Evolutionary conservation across 2,329 filamentous ascomycete species (phyloP).

Genomic region (Metarhizium guizhouense): DNA sequence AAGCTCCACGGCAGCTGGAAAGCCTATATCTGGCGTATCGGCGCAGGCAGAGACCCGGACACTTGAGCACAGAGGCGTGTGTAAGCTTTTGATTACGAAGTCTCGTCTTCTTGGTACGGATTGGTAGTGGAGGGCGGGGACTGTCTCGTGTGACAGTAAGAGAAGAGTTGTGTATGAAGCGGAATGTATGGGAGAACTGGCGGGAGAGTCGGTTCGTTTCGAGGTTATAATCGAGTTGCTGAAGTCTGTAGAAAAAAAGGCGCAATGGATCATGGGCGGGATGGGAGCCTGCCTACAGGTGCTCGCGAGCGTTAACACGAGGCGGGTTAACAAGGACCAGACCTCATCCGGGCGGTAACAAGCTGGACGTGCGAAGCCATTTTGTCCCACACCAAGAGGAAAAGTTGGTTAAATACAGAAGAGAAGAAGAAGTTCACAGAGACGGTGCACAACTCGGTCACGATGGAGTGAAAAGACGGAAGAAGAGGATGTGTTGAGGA

Average conservation of each 20-base stretch:
- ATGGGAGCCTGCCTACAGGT: constrained; percentile 1
- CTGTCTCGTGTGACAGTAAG: background rate
- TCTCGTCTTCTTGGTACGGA: background rate
- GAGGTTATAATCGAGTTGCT: background rate
- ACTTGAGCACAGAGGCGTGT: too few species aligned
- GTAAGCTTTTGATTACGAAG: too few species aligned
- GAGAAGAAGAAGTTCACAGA: background rate
- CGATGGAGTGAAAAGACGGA: constrained; percentile 3
- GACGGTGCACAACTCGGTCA: constrained; percentile 5
- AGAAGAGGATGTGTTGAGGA: background rate
- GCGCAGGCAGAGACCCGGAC: background rate
- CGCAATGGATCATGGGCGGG: constrained; percentile 3
- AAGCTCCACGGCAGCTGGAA: background rate
- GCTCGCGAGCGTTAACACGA: constrained; percentile 3
- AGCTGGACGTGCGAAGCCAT: constrained; percentile 14
- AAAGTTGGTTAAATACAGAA: background rate
- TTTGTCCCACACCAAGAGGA: constrained; percentile 8
- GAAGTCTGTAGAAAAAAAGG: background rate
- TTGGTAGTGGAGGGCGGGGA: background rate
- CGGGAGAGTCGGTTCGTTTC: background rate
- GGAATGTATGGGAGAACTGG: background rate
- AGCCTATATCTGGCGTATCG: too few species aligned
- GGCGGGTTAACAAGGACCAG: constrained; percentile 10
- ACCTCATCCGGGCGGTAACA: constrained; percentile 10
- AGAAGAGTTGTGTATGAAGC: background rate